Base-by-base conservation (phyloP, 2,329 filamentous ascomycete genomes). In the Exophiala bonariae region DNA sequence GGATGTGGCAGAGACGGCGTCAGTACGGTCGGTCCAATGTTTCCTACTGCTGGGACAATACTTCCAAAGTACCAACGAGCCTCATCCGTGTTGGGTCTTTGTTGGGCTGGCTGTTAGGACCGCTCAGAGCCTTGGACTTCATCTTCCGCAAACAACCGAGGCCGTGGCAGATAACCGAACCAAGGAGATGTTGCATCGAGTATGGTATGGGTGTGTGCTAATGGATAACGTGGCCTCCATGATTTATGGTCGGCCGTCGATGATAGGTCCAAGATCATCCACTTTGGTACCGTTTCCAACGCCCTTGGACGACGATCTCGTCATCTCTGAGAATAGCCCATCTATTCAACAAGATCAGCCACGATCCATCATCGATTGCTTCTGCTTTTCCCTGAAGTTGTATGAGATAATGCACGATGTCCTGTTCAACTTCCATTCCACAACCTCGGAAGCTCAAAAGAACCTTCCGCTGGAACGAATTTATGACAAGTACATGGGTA, bases 61-160 rank as follows among this genome's bases (percentile, higher is more conserved):
- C 47, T 58, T 77, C 0, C 75, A 77, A 34, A 74, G 74, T 36
- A 76, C 74, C 0, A 68, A 73, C 10, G 68, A 68, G 4, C 68
- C 71, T 0, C 70, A 76, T 47, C 69, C 74, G 47, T 76, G 72
- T 1, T 78, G 74, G 75, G 75, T 77, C 59, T 66, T 73, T 3
- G 69, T 73, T 0, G 74, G 74, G 0, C 61, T 71, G 3, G 73
- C 73, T 0, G 67, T 76, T 13, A 64, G 73, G 1, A 75, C 70
- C 13, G 75, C 75, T 0, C 72, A 77, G 40, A 70, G 72, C 0
- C 46, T 77, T 2, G 74, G 73, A 0, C 57, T 77, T 20, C 72
- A 77, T 40, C 56, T 74, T 3, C 63, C 67, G 0, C 67, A 74
- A 31, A 71, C 70, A 1, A 62, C 61, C 43, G 54, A 57, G 16